Conservation (phyloP, 306 rosid genomes). For the Psophocarpus tetragonolobus region DNA sequence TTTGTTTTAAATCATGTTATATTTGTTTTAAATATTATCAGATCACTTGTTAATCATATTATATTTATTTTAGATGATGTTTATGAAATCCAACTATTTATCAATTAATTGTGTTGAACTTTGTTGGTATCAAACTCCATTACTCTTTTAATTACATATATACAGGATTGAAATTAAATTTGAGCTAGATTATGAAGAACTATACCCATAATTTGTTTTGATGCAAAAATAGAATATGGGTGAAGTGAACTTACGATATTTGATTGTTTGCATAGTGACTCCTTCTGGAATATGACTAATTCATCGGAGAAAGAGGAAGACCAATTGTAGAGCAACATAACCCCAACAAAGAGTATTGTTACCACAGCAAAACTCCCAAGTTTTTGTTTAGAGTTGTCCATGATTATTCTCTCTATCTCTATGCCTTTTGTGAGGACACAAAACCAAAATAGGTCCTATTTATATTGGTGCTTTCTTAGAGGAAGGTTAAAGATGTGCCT, state of each 20-base stretch:
- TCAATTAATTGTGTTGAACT: too few species aligned
- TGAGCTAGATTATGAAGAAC: neutral
- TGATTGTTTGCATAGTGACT: neutral
- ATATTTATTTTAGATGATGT: too few species aligned
- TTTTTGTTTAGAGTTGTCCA: slow-evolving; percentile 37
- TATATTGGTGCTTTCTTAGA: neutral
- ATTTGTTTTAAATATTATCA: too few species aligned
- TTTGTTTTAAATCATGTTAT: too few species aligned
- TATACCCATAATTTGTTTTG: neutral
- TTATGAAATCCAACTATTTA: too few species aligned
- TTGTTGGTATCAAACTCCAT: too few species aligned
- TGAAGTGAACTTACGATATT: slow-evolving; percentile 35
- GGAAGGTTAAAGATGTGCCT: neutral
- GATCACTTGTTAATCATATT: too few species aligned
- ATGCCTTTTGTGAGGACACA: neutral
- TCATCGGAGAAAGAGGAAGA: slow-evolving; percentile 41
- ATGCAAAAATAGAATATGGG: neutral
- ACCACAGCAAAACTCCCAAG: slow-evolving; percentile 29
- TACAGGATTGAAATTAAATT: neutral
- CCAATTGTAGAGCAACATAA: slow-evolving; percentile 38
- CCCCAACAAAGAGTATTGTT: slow-evolving; percentile 38
- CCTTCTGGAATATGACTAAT: neutral
- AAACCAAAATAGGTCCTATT: neutral
- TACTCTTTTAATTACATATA: too few species aligned
- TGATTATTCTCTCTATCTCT: neutral